Conservation (phyloP, 1,284 basidiomycete species). For the Acaromyces ingoldii region DNA sequence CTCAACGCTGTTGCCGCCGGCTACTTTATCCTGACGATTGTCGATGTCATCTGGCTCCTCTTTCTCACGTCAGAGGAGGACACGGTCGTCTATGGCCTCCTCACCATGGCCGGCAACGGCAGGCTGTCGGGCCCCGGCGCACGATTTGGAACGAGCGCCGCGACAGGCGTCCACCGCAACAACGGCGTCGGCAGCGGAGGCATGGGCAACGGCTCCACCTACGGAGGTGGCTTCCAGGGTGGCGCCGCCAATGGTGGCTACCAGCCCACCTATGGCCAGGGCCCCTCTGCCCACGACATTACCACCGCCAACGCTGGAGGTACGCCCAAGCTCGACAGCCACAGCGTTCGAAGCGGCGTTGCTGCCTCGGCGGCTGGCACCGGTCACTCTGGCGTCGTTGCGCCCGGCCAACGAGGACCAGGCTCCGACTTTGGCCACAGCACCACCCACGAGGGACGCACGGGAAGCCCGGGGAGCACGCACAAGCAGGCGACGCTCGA, state of each 20-base stretch:
- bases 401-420: background rate
- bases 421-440: slow-evolving; percentile 6
- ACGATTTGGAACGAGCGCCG: slow-evolving; percentile 49
- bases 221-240: slow-evolving; percentile 19
- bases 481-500: background rate
- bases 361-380: background rate
- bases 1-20: slow-evolving; percentile 74
- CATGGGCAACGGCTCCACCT: slow-evolving; percentile 21
- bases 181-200: slow-evolving; percentile 17
- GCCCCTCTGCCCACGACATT: slow-evolving; percentile 40
- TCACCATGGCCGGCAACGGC: slow-evolving; percentile 80
- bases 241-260: slow-evolving; percentile 19
- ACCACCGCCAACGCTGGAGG: slow-evolving; percentile 26
- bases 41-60: slow-evolving; percentile 81
- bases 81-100: slow-evolving; percentile 71
- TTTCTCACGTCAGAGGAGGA: slow-evolving; percentile 96
- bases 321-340: background rate
- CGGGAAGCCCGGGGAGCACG: slow-evolving; percentile 1
- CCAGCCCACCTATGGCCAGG: slow-evolving; percentile 41
- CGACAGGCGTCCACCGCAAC: slow-evolving; percentile 4
- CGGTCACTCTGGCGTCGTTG: background rate
- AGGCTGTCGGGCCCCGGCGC: slow-evolving; percentile 74
- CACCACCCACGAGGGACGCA: background rate
- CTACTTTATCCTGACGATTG: slow-evolving; percentile 84
- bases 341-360: background rate